These are phyloP conservation scores for Sclerotinia trifoliorum DNA, from an alignment of 2,329 filamentous ascomycete species.

Conservation along the genomic window DNA sequence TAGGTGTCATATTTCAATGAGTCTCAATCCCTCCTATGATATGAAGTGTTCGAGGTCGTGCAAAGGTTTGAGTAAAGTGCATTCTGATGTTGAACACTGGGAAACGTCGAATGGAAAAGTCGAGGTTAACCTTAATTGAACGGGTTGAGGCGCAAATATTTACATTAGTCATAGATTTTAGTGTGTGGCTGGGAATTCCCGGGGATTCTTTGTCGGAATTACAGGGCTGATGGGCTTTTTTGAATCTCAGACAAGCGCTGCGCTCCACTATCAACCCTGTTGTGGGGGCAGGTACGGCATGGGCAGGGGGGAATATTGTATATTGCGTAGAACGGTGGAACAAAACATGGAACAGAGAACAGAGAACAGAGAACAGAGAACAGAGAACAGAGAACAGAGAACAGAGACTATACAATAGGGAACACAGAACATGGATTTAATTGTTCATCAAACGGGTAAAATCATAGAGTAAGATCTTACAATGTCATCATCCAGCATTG, in stretches of 20 bases:
- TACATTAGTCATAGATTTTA: constrained; percentile 2
- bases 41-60: background rate
- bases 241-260: background rate
- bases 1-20: constrained; percentile 7
- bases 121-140: background rate
- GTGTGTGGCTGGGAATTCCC: background rate
- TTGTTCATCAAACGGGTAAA: background rate
- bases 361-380: too few relatives aligned
- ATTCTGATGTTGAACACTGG: constrained; percentile 5
- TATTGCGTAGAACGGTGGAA: too few relatives aligned
- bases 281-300: too few relatives aligned
- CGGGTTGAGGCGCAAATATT: background rate
- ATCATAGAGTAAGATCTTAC: background rate
- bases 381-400: too few relatives aligned
- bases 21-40: background rate
- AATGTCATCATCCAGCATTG: background rate
- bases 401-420: too few relatives aligned
- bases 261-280: background rate
- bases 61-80: background rate
- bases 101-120: background rate
- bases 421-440: background rate
- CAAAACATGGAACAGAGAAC: too few relatives aligned
- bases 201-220: background rate
- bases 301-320: too few relatives aligned
- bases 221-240: background rate